phyloP scores from a whole-genome alignment of 257 asterid genomes.

The Cinchona pubescens region DNA sequence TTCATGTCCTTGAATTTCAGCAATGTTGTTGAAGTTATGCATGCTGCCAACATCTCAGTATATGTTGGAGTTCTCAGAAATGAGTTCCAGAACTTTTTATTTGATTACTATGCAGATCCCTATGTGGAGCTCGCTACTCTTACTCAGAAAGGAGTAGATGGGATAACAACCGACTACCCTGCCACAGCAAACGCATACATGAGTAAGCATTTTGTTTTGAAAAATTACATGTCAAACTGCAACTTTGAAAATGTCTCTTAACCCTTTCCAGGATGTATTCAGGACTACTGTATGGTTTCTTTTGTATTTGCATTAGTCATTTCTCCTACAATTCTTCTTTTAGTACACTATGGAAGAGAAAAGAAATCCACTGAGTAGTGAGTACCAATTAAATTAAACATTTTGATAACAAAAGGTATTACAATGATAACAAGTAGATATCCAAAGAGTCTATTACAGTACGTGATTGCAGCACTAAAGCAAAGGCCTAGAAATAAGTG shows the following conservation, averaged over 20 bases:
- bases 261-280: background rate
- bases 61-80: conserved; percentile 64
- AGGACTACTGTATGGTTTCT: background rate
- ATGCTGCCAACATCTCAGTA: conserved; percentile 73
- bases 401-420: background rate
- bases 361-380: too few species aligned
- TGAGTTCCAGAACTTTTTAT: conserved; percentile 62
- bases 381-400: background rate
- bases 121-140: conserved; percentile 63
- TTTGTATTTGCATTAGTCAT: background rate
- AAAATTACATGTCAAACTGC: background rate
- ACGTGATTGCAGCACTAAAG: background rate
- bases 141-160: conserved; percentile 47
- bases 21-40: conserved; percentile 50
- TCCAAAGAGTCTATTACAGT: background rate
- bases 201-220: conserved; percentile 40
- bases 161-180: conserved; percentile 68
- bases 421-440: too few species aligned
- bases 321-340: background rate
- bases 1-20: conserved; percentile 50
- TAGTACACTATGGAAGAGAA: too few species aligned
- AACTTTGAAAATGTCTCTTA: background rate
- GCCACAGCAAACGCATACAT: conserved; percentile 56
- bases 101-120: conserved; percentile 77
- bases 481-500: background rate